A percentile compares a stretch with the other conserved stretches of the same genome.
Evolutionary conservation across 371 early-diverging fungal genomes (phyloP).

Genomic region (Gilbertella persicaria): DNA sequence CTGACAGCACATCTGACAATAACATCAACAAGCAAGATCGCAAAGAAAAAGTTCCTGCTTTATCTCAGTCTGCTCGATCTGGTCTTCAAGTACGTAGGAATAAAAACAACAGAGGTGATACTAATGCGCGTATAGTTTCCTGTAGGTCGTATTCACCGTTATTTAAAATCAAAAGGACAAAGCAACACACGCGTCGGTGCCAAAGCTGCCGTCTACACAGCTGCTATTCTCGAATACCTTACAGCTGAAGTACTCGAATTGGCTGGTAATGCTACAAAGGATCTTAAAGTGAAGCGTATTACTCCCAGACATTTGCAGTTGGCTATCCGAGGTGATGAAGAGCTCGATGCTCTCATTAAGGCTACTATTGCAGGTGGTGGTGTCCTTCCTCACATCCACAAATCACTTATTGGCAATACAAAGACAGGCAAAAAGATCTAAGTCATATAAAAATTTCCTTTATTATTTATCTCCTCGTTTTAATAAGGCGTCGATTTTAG

Average conservation of each 20-base stretch:
- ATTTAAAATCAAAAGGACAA: constrained; percentile 78
- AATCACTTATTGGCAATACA: constrained; percentile 66
- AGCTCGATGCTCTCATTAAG: constrained; percentile 83
- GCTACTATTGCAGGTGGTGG: constrained; percentile 93
- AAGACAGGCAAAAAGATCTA: constrained; percentile 57
- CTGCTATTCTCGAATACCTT: constrained; percentile 89
- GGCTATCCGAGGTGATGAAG: constrained; percentile 92
- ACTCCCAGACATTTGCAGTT: constrained; percentile 89
- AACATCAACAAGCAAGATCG: constrained; percentile 27
- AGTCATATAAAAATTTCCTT: background rate
- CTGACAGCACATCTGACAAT: constrained; percentile 43
- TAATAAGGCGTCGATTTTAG: background rate
- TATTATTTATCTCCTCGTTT: background rate
- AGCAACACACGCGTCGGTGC: constrained; percentile 85
- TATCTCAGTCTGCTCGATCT: constrained; percentile 68
- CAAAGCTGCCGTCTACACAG: constrained; percentile 90
- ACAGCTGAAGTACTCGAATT: constrained; percentile 91
- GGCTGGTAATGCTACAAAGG: constrained; percentile 91
- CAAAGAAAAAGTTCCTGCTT: constrained; percentile 54
- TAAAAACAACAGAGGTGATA: background rate
- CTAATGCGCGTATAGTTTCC: constrained; percentile 58
- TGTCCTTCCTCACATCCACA: constrained; percentile 80
- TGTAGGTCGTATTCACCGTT: constrained; percentile 90
- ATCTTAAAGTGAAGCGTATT: constrained; percentile 88
- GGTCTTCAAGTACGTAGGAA: constrained; percentile 59